phyloP scores from a whole-genome alignment of 257 asterid species.

The Solanum bukasovii region DNA sequence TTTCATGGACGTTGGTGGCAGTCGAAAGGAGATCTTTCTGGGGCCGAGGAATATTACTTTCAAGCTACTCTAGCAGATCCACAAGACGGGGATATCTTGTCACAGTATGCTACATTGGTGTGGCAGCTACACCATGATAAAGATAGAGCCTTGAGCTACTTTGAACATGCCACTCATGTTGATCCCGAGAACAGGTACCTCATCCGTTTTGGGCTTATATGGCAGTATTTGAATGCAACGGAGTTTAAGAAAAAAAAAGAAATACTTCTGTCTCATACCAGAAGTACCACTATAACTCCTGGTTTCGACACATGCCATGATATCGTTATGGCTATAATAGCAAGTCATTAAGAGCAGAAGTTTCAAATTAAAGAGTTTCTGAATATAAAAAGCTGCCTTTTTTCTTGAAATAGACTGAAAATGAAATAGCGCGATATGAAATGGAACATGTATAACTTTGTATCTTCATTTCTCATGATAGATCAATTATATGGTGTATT shows the following conservation, averaged over 20 bases:
- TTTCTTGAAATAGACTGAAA: neutral
- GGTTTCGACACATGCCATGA: neutral
- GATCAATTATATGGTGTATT: neutral
- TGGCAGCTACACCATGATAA: conserved; percentile 59
- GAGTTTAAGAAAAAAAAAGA: neutral
- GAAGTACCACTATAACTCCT: neutral
- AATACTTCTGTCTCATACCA: neutral
- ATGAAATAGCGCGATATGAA: neutral
- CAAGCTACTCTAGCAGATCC: conserved; percentile 68
- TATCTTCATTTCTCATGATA: neutral
- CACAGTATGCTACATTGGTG: conserved; percentile 51
- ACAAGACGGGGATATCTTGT: conserved; percentile 40
- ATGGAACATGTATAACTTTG: neutral
- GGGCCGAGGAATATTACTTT: conserved; percentile 58
- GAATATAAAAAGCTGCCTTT: too few relatives aligned
- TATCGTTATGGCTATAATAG: neutral
- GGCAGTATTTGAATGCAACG: neutral
- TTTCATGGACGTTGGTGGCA: conserved; percentile 5
- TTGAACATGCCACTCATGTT: conserved; percentile 44
- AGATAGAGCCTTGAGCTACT: conserved; percentile 47
- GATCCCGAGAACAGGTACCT: conserved; percentile 57
- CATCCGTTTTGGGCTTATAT: neutral
- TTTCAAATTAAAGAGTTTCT: neutral
- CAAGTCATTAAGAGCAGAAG: neutral
- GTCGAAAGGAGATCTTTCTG: conserved; percentile 54